Evolutionary conservation across 768 basidiomycete species (phyloP), one percentile per base, ranked within the genome.

Genomic region (Russula virescens): DNA sequence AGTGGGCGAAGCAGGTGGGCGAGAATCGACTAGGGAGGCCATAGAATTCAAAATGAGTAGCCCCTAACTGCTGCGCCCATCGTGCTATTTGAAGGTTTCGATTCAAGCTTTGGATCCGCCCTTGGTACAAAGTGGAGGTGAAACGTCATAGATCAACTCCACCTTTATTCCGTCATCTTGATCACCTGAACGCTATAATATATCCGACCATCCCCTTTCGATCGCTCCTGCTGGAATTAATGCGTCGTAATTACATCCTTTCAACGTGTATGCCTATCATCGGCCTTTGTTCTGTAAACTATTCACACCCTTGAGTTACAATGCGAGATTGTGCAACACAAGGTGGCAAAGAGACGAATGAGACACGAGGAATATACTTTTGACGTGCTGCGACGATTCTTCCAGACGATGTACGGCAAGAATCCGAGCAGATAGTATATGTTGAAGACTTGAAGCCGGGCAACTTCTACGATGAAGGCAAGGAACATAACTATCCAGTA

Each of bases 51-150:
- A 53, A 40, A 31, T 43, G 60, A n/a, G 26, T 40, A 19, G 31
- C 61, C 61, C 61, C 61, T 62, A 58, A 47, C 45, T 13, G 26
- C 19, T 62, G n/a, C 46, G 14, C 19, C 25, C 58, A 47, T 60
- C 31, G 11, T 9, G 40, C 60, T 62, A 62, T 62, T 62, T 62
- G 50, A 62, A 58, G 42, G 42, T 35, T 62, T 57, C 55, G 51
- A 56, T 62, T 13, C 45, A 55, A 42, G n/a, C 40, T 55, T 54
- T 61, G 54, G 54, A 61, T 61, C 54, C 60, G 54, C 58, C 46
- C 34, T 55, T 53, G 38, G 53, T 7, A 40, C 49, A 46, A 21
- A 16, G 26, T 35, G 42, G 49, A 31, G 42, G 40, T n/a, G 23
- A 59, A 42, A 52, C 50, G 50, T 53, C 51, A 52, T 60, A 7